Evolutionary conservation across 257 asterid genomes (phyloP).

Genomic region (Solanum dulcamara): DNA sequence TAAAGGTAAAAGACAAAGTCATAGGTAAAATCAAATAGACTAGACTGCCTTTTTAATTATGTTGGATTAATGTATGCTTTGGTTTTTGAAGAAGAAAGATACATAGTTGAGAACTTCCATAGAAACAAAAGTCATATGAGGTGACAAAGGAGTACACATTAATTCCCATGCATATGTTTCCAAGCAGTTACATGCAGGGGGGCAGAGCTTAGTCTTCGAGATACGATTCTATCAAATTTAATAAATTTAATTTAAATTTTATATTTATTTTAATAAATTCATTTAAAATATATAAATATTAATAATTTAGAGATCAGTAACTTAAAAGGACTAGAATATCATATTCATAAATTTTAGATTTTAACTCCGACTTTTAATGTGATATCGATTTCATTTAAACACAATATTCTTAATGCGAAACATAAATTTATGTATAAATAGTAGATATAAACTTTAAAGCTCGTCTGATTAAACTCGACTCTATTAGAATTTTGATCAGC

Average conservation of each 20-base stretch:
- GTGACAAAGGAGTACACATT: constrained; percentile 11
- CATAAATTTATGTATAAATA: too few relatives aligned
- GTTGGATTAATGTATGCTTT: neutral
- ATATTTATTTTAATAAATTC: neutral
- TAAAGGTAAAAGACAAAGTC: constrained; percentile 7
- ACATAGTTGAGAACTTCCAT: neutral
- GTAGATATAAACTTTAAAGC: too few relatives aligned
- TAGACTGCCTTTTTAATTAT: neutral
- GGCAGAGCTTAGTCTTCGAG: neutral
- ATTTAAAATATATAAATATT: neutral
- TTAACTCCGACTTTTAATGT: too few relatives aligned
- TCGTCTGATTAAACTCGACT: too few relatives aligned
- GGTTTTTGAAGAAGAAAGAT: neutral
- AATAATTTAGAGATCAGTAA: neutral
- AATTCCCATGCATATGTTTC: constrained; percentile 13
- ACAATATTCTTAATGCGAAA: too few relatives aligned
- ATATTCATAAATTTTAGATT: neutral
- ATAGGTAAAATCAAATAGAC: constrained; percentile 17
- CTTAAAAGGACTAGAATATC: neutral
- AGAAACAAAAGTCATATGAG: neutral
- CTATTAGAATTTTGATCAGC: too few relatives aligned
- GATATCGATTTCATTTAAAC: too few relatives aligned
- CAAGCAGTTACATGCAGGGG: neutral
- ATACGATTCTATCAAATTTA: neutral
- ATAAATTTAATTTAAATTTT: neutral